Base-by-base conservation (phyloP, 805 yeast genomes). In the Pichia deserticola region DNA sequence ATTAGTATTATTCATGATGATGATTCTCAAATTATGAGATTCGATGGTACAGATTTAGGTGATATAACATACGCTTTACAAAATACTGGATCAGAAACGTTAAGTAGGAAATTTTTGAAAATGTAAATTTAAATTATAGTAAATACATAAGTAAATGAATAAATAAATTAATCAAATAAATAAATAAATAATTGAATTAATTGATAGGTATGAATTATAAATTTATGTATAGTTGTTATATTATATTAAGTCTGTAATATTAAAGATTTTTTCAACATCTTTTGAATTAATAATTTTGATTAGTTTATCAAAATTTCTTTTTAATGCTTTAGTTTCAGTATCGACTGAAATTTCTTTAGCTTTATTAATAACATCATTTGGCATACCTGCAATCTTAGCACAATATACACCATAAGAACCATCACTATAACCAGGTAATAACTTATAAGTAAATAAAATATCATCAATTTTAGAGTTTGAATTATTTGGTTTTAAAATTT, bases 391-490 rank as follows among this genome's bases (percentile, higher is more conserved):
- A 50, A 89, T 59, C 51, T 79, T 75, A 0, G 96, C 97, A 37
- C 88, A 95, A 60, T 89, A 87, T 36, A 90, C 69, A 1, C 97
- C 97, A 63, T 84, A 89, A 49, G 90, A 86, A 48, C 82, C 76
- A 40, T 77, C 66, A 37, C 85, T 76, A 4, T 68, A 66, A 0
- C 86, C 87, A 10, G 61, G 56, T 11, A 62, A 72, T 33, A 81
- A 57, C 42, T 72, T 72, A 62, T 80, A 84, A 38, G 82, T 64
- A 53, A 84, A 79, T 3, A 76, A 65, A 13, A 82, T 70, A 28
- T 69, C 61, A 57, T 67, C 66, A 30, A 68, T 64, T 9, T 35
- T 30, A 13, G 35, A 15, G 7, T 35, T 30, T 11, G 5, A 13
- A 27, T 32, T 33, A n/a, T 29, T 37, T 27, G 49, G 51, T 5